Percentiles rank a stretch among this genome's conserved stretches.
phyloP scores from a whole-genome alignment of 75 land plant species.

The Pinus tabuliformis region DNA sequence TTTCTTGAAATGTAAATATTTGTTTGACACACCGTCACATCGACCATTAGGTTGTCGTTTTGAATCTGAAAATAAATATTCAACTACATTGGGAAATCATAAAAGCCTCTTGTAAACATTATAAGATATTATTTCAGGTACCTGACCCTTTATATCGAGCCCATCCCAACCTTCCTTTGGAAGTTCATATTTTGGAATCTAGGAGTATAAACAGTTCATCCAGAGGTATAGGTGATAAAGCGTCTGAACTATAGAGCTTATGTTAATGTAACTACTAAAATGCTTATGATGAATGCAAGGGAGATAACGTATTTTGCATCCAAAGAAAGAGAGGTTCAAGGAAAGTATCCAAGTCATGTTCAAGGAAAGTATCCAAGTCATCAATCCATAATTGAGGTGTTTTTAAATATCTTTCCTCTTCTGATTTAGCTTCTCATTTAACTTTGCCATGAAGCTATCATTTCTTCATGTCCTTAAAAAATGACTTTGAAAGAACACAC shows the following conservation, averaged over 20 bases:
- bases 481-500: not conserved
- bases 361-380: not conserved
- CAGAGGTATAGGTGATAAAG: too few relatives aligned
- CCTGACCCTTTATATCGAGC: not conserved
- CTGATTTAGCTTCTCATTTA: not conserved
- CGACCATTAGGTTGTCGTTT: not conserved
- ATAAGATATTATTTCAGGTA: not conserved
- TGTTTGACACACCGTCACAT: not conserved
- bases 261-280: too few relatives aligned
- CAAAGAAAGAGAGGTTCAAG: not conserved
- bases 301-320: not conserved
- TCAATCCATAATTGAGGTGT: not conserved
- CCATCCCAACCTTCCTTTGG: not conserved
- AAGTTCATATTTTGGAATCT: not conserved
- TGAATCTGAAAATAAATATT: not conserved
- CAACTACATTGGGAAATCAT: not conserved
- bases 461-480: not conserved
- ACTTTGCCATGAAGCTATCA: not conserved
- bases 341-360: not conserved
- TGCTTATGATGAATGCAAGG: not conserved
- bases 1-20: not conserved
- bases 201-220: not conserved
- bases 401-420: not conserved
- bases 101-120: not conserved
- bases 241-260: too few relatives aligned